Base-by-base conservation (phyloP, 2,329 filamentous ascomycete genomes). In the Xylaria polymorpha region DNA sequence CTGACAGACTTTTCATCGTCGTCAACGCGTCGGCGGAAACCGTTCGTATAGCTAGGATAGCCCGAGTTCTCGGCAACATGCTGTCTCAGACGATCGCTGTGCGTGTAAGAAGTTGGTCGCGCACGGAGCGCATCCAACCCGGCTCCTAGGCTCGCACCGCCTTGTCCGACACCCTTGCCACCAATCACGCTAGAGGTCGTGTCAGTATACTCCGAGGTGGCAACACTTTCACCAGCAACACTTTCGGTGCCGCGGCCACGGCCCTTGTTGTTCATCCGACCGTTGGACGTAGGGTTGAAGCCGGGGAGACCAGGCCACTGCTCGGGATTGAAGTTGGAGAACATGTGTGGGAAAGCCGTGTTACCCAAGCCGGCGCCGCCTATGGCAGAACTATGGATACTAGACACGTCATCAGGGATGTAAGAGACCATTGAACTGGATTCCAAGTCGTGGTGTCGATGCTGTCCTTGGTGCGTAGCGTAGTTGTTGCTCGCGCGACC, bases 1-100 rank as follows among this genome's bases (percentile, higher is more conserved):
- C 94, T 97, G 77, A 98, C 90, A 81, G 95, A 98, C 82, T 96
- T 94, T 77, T 96, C 94, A 79, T 98, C 96, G 74, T 99, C 96
- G 74, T 99, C 96, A 71, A 91, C 89, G 61, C 85, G 86, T 75
- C 91, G 91, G 62, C 88, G 90, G 77, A 88, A 93, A 61, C 91
- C 89, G 79, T 90, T 93, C 71, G 87, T 85, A 35, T 85, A 86
- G 53, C 89, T 89, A 71, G 88, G 85, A 59, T 92, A 92, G 10
- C 91, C 90, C 69, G 91, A 92, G 74, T 91, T 94, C 80, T 98
- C 96, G 35, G 98, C 93, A 77, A 97, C 74, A 63, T 77, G 98
- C 74, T 96, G 92, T 83, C 96, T 97, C 70, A 99, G 86, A 57
- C 96, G 93, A 78, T 99, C 96, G 61, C 91, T 94, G 77, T 97